phyloP scores from a whole-genome alignment of 805 yeast species.

The Nakazawaea populi region DNA sequence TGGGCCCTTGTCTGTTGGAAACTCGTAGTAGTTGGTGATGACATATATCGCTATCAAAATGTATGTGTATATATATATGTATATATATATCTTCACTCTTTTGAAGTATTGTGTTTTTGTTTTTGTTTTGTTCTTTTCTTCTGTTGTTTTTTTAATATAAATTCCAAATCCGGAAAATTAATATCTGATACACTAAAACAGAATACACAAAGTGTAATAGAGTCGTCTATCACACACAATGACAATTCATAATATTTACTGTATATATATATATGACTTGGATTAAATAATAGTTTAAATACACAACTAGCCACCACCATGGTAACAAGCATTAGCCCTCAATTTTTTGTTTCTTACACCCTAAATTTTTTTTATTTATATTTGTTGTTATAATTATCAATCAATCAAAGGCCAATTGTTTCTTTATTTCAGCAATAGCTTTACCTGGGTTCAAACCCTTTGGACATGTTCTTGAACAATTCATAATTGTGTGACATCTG shows the following conservation, averaged over 20 bases:
- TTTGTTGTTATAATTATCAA: not conserved
- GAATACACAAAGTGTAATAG: too few relatives aligned
- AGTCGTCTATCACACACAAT: too few relatives aligned
- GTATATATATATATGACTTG: not conserved
- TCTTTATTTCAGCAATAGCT: conserved; percentile 97
- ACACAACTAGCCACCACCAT: not conserved
- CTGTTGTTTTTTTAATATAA: too few relatives aligned
- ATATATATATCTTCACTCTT: too few relatives aligned
- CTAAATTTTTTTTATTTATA: too few relatives aligned
- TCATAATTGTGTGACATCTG: conserved; percentile 99
- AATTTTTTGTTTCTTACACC: too few relatives aligned
- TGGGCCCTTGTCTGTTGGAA: conserved; percentile 67
- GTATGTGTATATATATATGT: not conserved
- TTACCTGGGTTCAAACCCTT: conserved; percentile 97
- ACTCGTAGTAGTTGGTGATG: conserved; percentile 22
- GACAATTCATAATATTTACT: not conserved
- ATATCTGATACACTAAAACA: too few relatives aligned
- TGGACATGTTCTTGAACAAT: conserved; percentile 97
- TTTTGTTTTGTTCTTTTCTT: too few relatives aligned
- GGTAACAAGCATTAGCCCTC: too few relatives aligned
- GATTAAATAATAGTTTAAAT: not conserved
- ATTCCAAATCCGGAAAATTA: too few relatives aligned
- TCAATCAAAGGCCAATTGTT: conserved; percentile 77
- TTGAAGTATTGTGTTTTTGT: too few relatives aligned
- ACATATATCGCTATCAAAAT: conserved; percentile 15